A percentile compares a stretch with the other conserved stretches of the same genome.
Evolutionary conservation across 257 asterid species (phyloP).

Genomic region (Forsythia viridissima): DNA sequence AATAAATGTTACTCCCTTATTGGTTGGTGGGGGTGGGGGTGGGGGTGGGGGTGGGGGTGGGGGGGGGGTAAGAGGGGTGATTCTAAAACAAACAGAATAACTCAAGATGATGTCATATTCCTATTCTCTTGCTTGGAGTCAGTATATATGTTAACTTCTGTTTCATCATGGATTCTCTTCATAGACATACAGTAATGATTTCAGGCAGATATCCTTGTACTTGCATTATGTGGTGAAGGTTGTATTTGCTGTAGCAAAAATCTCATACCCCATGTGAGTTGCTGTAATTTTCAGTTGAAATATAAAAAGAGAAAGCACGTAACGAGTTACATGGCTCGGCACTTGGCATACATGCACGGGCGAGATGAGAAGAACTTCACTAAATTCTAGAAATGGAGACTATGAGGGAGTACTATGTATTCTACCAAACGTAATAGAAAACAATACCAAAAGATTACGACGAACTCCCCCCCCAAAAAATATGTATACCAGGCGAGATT

Average conservation of each 20-base stretch:
- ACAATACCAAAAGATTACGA: no score
- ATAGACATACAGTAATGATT: constrained; percentile 2
- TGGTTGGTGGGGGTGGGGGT: constrained; percentile 2
- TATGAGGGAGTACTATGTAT: no score
- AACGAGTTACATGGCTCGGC: neutral
- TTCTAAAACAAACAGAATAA: constrained; percentile 21
- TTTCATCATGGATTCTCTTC: constrained; percentile 33
- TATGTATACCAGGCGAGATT: neutral
- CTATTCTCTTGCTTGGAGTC: constrained; percentile 17
- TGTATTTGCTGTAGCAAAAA: constrained; percentile 6
- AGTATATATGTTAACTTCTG: constrained; percentile 19
- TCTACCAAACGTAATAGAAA: neutral
- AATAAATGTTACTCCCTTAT: neutral
- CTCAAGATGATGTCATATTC: constrained; percentile 36
- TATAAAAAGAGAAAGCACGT: neutral
- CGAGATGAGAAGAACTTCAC: neutral
- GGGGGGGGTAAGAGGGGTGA: constrained; percentile 2
- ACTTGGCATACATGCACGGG: neutral
- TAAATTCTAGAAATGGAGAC: no score
- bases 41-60: constrained; percentile 8
- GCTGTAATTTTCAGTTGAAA: neutral
- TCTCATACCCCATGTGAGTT: constrained; percentile 14
- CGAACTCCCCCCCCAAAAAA: neutral
- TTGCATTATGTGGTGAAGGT: constrained; percentile 23
- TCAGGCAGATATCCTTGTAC: neutral